Evolutionary conservation across 164 flowering plant species (phyloP).

Genomic region (Akebia trifoliata): DNA sequence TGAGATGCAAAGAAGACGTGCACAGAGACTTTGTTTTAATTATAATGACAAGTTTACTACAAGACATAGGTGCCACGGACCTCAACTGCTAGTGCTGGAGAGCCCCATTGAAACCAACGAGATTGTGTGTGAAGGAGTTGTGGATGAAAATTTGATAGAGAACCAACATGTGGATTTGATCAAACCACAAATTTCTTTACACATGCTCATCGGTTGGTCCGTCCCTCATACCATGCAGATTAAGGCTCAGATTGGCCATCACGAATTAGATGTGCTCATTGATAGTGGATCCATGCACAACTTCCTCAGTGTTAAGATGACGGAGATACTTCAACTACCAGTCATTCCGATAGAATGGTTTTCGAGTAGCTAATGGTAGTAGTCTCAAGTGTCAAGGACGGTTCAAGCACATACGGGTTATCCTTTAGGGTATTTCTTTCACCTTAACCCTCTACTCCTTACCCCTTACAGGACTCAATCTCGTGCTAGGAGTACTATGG

Average conservation of each 20-base stretch:
- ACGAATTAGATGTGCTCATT: no score
- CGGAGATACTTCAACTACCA: no score
- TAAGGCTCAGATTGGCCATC: no score
- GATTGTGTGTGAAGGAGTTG: not conserved
- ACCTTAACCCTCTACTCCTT: not conserved
- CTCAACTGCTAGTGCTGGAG: not conserved
- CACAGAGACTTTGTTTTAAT: not conserved
- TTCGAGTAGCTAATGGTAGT: not conserved
- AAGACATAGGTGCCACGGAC: not conserved
- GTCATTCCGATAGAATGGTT: no score
- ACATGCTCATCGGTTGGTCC: no score
- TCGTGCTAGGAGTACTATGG: conserved; percentile 1
- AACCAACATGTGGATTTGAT: no score
- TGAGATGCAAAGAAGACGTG: not conserved
- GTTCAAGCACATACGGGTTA: not conserved
- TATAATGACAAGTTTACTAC: not conserved
- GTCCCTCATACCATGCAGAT: not conserved
- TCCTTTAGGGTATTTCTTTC: not conserved
- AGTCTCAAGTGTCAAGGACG: not conserved
- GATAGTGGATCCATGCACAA: no score
- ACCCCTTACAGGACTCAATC: not conserved
- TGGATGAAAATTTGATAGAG: not conserved
- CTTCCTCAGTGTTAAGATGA: no score
- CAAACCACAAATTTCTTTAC: no score
- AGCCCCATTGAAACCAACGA: no score